Base-by-base conservation (phyloP, 2,329 filamentous ascomycete species). In the Penicillium paneum region DNA sequence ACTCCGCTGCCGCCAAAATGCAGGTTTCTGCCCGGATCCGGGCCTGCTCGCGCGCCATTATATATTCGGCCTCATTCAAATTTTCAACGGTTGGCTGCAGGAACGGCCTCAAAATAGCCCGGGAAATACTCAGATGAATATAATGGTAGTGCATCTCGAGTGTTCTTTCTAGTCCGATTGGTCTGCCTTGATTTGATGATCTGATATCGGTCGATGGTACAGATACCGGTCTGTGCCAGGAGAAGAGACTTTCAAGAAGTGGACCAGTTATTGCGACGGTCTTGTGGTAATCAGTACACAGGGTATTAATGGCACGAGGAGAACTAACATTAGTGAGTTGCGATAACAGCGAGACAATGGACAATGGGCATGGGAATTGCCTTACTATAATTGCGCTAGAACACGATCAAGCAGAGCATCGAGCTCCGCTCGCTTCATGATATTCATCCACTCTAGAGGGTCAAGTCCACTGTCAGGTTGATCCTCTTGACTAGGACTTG, bases 111-210 rank as follows among this genome's bases (percentile, higher is more conserved):
- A 52, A 12, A 10, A 46, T 29, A 19, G 49, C 49, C 2, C 24
- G 31, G 15, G 32, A 45, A 7, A 52, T 46, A 38, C 32, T 52
- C 15, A 52, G 8, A 21, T 52, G 32, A 13, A 47, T 39, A 29
- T 52, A 52, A 52, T 52, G 49, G 10, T 52, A 52, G 12, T 39
- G 32, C 49, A 47, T 47, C 10, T 52, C 49, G 3, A 52, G 41
- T 19, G 29, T 26, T 24, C 34, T 38, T 3, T 26, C 41, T 29
- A 42, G 32, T 17, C 41, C 19, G 8, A 10, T 21, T 46, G 49
- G 38, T 35, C 38, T 49, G 28, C 19, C 28, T 41, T 17, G 36
- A 28, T 34, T 8, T 15, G 29, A 28, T 8, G 36, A 15, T 15
- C 3, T 13, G 15, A 40, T 19, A 17, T 35, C 10, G 15, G 26